A percentile compares a stretch with the other conserved stretches of the same genome.
phyloP scores from a whole-genome alignment of 257 asterid genomes.

The Anisodus acutangulus region DNA sequence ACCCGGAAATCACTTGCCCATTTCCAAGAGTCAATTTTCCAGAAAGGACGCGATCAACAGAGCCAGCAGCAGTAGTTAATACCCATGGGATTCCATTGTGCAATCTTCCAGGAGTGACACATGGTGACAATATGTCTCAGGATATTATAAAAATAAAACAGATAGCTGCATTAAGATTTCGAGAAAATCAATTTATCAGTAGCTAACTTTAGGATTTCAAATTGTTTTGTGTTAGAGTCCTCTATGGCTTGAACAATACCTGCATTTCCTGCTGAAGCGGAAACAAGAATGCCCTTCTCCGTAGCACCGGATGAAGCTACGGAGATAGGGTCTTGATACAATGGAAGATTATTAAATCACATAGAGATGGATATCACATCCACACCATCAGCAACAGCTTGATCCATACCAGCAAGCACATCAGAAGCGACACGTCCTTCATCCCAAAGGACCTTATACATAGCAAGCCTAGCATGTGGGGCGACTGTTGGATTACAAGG shows the following conservation, averaged over 20 bases:
- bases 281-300: constrained; percentile 66
- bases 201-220: no score
- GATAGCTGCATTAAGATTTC: no score
- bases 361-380: constrained; percentile 60
- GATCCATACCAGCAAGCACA: constrained; percentile 63
- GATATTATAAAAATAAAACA: no score
- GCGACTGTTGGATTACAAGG: no score
- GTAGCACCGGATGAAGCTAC: constrained; percentile 66
- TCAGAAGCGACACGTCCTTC: constrained; percentile 58
- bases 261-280: constrained; percentile 62
- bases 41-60: constrained; percentile 53
- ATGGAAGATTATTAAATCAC: constrained; percentile 37
- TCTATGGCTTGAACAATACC: no score
- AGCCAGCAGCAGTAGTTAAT: constrained; percentile 56
- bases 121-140: not conserved
- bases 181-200: no score
- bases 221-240: no score
- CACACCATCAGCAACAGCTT: constrained; percentile 64
- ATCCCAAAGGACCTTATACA: constrained; percentile 58
- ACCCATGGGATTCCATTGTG: constrained; percentile 70
- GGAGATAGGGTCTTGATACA: constrained; percentile 61
- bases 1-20: constrained; percentile 42
- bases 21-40: constrained; percentile 51
- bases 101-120: constrained; percentile 33
- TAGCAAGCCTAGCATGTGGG: constrained; percentile 54